Percentiles rank a stretch among this genome's conserved stretches.
These are phyloP conservation scores for Boletus reticulatus DNA, from an alignment of 768 basidiomycete genomes.

Conservation along the genomic window DNA sequence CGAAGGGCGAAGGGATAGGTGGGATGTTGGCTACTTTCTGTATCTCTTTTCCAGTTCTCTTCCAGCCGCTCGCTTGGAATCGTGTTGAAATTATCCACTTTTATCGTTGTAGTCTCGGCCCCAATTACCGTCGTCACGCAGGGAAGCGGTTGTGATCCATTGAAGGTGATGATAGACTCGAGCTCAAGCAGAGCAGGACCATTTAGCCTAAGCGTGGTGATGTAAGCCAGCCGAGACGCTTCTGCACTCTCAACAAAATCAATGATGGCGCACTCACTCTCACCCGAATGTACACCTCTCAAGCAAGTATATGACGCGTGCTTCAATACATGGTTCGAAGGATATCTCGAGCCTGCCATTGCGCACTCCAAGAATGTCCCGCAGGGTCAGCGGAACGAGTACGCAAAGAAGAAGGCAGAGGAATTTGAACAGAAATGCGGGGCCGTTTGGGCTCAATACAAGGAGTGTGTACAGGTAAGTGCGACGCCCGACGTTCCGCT, in stretches of 20 bases:
- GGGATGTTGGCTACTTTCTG: too few species aligned
- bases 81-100: too few species aligned
- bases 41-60: too few species aligned
- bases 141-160: too few species aligned
- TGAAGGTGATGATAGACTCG: too few species aligned
- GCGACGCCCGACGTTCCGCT: neutral
- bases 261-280: conserved; percentile 72
- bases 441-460: conserved; percentile 76
- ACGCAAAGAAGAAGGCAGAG: conserved; percentile 76
- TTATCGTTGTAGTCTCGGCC: too few species aligned
- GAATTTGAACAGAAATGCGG: conserved; percentile 90
- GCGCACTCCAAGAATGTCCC: conserved; percentile 38
- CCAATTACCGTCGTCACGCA: too few species aligned
- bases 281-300: conserved; percentile 82
- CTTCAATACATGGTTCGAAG: conserved; percentile 98
- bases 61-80: too few species aligned
- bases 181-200: too few species aligned
- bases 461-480: conserved; percentile 78
- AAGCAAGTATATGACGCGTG: conserved; percentile 91
- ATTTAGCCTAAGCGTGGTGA: conserved; percentile 1
- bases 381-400: conserved; percentile 49
- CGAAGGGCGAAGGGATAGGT: too few species aligned
- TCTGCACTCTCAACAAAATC: too few species aligned
- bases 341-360: conserved; percentile 85
- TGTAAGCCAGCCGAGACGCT: conserved; percentile 13